Evolutionary conservation across 1,284 basidiomycete genomes (phyloP).

Genomic region (Caloboletus inedulis): DNA sequence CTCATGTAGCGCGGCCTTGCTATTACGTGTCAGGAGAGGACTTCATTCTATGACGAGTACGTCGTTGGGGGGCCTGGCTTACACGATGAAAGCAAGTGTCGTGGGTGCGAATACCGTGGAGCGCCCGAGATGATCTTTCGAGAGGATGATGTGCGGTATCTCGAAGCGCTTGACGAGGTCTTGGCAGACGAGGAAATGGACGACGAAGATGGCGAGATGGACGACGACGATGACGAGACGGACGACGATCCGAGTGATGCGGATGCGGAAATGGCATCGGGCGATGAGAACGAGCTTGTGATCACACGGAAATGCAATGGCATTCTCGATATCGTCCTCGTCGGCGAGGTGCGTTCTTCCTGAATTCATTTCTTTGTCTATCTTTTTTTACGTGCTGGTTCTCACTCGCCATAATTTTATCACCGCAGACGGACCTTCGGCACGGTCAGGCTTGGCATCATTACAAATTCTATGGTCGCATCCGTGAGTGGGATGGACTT

Average conservation of each 20-base stretch:
- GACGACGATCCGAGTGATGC: constrained; percentile 22
- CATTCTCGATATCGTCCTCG: constrained; percentile 55
- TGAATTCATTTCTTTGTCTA: constrained; percentile 1
- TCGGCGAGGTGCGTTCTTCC: constrained; percentile 43
- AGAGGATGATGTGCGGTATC: constrained; percentile 24
- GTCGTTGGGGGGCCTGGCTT: constrained; percentile 35
- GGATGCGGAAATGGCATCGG: constrained; percentile 26
- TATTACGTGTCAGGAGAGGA: constrained; percentile 24
- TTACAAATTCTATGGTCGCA: constrained; percentile 60
- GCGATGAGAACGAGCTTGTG: constrained; percentile 22
- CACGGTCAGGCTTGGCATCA: constrained; percentile 61
- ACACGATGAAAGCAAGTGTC: constrained; percentile 44
- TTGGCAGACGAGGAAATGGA: constrained; percentile 13
- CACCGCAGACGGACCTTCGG: constrained; percentile 45
- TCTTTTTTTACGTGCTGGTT: not conserved
- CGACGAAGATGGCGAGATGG: constrained; percentile 23
- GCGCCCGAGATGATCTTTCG: constrained; percentile 31
- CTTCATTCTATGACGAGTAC: constrained; percentile 37
- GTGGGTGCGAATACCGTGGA: constrained; percentile 32
- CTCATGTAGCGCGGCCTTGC: constrained; percentile 23
- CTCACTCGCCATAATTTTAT: constrained; percentile 2
- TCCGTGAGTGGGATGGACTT: constrained; percentile 66
- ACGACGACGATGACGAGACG: constrained; percentile 26
- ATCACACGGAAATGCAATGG: constrained; percentile 44
- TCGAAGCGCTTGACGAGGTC: constrained; percentile 6